Evolutionary conservation across 192 early-diverging fungal genomes (phyloP).

Genomic region (Entomortierella beljakovae): DNA sequence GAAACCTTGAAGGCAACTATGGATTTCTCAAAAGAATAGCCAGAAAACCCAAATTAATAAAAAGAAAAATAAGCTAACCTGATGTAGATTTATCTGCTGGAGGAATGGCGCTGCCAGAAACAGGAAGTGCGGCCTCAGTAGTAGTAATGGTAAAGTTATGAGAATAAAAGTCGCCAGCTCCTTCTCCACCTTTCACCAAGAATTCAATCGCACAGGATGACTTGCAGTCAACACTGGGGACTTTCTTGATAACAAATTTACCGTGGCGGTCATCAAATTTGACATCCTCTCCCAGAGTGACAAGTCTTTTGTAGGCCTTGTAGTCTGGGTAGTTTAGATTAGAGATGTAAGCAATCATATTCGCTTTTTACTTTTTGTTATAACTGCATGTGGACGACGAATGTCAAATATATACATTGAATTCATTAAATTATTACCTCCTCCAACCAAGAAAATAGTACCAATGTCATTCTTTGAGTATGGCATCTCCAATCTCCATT

Average conservation of each 20-base stretch:
- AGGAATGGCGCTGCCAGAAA: background rate
- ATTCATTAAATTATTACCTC: slow-evolving; percentile 4
- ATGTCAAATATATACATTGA: background rate
- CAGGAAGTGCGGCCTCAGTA: background rate
- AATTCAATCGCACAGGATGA: slow-evolving; percentile 23
- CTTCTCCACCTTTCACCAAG: background rate
- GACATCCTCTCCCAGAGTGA: background rate
- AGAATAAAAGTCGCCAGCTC: slow-evolving; percentile 20
- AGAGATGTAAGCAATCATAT: background rate
- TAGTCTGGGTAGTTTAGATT: background rate
- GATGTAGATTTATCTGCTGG: background rate
- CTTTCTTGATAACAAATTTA: slow-evolving; percentile 8
- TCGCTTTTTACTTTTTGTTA: no score
- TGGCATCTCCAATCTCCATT: slow-evolving; percentile 11
- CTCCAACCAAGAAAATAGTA: slow-evolving; percentile 27
- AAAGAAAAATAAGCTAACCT: background rate
- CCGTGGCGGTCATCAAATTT: slow-evolving; percentile 1
- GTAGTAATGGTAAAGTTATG: slow-evolving; percentile 23
- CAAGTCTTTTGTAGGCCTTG: slow-evolving; percentile 13
- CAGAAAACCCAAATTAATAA: background rate
- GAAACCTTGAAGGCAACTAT: no score
- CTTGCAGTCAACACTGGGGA: slow-evolving; percentile 14
- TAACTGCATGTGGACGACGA: no score
- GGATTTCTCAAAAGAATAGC: no score
- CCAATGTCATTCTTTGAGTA: slow-evolving; percentile 1